Evolutionary conservation across 208 protist genomes (phyloP), one percentile per base, ranked within the genome.

Genomic region (Zelonia costaricensis): DNA sequence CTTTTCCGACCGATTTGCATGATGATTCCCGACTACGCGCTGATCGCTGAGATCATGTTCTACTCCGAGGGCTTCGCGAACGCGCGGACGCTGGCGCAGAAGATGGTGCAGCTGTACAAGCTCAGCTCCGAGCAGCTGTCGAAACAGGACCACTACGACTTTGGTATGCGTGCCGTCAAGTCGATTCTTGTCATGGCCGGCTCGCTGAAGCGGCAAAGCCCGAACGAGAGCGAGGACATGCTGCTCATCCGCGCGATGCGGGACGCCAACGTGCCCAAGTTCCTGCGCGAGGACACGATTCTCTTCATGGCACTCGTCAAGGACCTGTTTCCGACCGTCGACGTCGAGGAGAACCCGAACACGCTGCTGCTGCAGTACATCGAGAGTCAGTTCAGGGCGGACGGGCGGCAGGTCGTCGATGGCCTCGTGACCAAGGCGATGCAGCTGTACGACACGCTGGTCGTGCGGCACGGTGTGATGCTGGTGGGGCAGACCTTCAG

Each of bases 41-140:
- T 98, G 30, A 99, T 99, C 80, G 92, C 93, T 8, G 94, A 98
- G 74, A 98, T 99, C 68, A 98, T 98, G 95, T 97, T 99, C 55
- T 98, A 98, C 76, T 96, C 96, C 0, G 96, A 99, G 77, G 98
- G 98, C 23, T 99, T 98, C 76, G 80, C 89, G 15, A 84, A 98
- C 68, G 96, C 97, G n/a, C 86, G 93, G 48, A 86, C 82, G 28
- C 78, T 98, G 47, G 95, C 92, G 28, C 85, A 93, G 67, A 99
- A 99, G 78, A 97, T 98, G 86, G 92, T 97, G 65, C 95, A 98
- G 67, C 76, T 99, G 48, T 99, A 98, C 83, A 92, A 94, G 65
- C 84, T 99, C 9, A 95, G 82, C 68, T 92, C 84, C 20, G 95
- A 98, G 76, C 94, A 98, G 79, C 84, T 99, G 35, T 98, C 92